Evolutionary conservation across 108 stramenopile species (phyloP), one percentile per base, ranked within the genome.

Genomic region (Pinguiococcus pyrenoidosus): DNA sequence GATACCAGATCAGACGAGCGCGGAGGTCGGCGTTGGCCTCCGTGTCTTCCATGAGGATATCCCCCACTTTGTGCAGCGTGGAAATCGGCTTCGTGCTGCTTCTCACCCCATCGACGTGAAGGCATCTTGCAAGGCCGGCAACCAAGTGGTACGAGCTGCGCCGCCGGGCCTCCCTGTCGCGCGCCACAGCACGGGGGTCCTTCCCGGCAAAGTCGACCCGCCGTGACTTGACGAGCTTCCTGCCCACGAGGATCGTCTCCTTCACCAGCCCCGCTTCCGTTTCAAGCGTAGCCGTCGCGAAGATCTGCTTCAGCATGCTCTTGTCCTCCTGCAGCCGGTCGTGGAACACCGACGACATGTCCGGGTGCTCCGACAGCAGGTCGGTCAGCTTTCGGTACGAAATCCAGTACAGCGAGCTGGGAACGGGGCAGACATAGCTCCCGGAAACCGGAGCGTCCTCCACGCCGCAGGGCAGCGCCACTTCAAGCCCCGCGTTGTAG

Each of bases 381-480:
- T 34, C 44, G 42, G 43, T 43, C n/a, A 55, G 54, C 54, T 55
- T 44, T 17, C 44, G 44, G 40, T 44, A 32, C 14, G 54, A 55
- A 32, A 29, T 55, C 43, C 0, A 55, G 32, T 1, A 30, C 44
- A 30, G 39, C 54, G 12, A 55, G 30, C 12, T 44, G 30, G 43
- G 44, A 22, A 3, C n/a, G 20, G 24, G 1, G 3, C 16, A 28
- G 28, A 7, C 12, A 27, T 9, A 14, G 2, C 13, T 7, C 18
- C 24, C 1, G 2, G 21, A 10, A n/a, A 25, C 25, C n/a, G 2
- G 12, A 13, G 44, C 6, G 24, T 25, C 1, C 14, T 1, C 28
- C 28, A 4, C 4, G 17, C 39, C 39, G 17, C 16, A 4, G 5
- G 16, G 39, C 16, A 40, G 20, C 20, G 17, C 8, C 20, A 55